phyloP scores from a whole-genome alignment of 257 asterid species.

The Capsicum chinense region DNA sequence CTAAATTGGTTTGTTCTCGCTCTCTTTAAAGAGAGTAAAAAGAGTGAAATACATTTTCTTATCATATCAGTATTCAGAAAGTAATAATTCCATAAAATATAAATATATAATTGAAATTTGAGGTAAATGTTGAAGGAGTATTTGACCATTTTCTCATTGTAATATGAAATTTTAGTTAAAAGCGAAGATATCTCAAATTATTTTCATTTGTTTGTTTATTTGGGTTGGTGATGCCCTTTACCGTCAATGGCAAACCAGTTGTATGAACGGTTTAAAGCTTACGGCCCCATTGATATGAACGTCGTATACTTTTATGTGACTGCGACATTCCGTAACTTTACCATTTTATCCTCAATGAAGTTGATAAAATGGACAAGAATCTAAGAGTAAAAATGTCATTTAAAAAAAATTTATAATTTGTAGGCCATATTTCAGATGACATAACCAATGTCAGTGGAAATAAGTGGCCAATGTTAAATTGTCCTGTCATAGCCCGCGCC shows the following conservation, averaged over 20 bases:
- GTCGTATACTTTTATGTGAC: conserved; percentile 53
- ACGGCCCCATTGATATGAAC: conserved; percentile 51
- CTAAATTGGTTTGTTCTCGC: no score
- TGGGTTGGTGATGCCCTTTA: conserved; percentile 41
- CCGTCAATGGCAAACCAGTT: conserved; percentile 34
- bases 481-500: conserved; percentile 55
- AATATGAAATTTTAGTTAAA: no score
- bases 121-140: no score
- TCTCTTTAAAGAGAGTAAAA: no score
- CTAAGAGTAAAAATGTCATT: conserved; percentile 27
- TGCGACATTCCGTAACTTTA: conserved; percentile 40
- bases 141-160: no score
- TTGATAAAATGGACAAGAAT: neutral
- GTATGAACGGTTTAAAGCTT: conserved; percentile 46
- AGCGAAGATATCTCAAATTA: no score
- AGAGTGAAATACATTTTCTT: no score
- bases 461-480: conserved; percentile 56
- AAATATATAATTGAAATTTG: no score
- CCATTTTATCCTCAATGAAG: conserved; percentile 38
- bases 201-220: neutral
- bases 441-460: conserved; percentile 41
- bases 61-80: no score
- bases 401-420: neutral
- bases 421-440: conserved; percentile 37
- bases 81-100: no score